phyloP scores from a whole-genome alignment of 495 filamentous ascomycete species.

The Penicillium parvum region DNA sequence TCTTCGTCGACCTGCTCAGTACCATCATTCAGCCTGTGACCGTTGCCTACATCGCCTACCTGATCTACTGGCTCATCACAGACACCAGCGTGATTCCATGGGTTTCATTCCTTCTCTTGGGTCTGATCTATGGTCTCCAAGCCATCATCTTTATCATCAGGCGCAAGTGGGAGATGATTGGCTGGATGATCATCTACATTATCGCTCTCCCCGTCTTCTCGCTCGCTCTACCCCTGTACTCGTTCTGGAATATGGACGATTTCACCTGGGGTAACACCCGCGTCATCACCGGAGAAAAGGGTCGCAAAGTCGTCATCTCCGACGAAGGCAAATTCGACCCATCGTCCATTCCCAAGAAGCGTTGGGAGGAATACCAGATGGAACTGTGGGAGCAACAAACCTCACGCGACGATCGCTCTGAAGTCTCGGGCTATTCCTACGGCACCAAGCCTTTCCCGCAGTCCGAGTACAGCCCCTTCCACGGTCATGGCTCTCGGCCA shows the following conservation, averaged over 20 bases:
- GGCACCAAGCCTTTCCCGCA: slow-evolving; percentile 69
- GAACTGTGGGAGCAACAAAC: slow-evolving; percentile 93
- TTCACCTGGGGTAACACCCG: slow-evolving; percentile 99
- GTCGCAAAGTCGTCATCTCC: slow-evolving; percentile 85
- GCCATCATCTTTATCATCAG: slow-evolving; percentile 94
- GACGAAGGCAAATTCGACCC: slow-evolving; percentile 99
- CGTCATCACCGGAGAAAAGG: slow-evolving; percentile 94
- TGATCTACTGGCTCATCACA: slow-evolving; percentile 67
- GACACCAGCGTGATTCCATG: slow-evolving; percentile 64
- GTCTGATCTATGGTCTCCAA: slow-evolving; percentile 92
- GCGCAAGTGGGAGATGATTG: slow-evolving; percentile 98
- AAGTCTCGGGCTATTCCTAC: slow-evolving; percentile 86
- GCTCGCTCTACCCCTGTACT: slow-evolving; percentile 84
- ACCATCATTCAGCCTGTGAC: slow-evolving; percentile 91
- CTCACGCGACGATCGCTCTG: slow-evolving; percentile 79
- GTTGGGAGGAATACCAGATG: slow-evolving; percentile 97
- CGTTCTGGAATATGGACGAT: slow-evolving; percentile 99
- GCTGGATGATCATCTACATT: slow-evolving; percentile 98
- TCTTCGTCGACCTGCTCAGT: slow-evolving; percentile 88
- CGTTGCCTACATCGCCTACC: slow-evolving; percentile 85
- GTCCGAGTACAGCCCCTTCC: slow-evolving; percentile 33
- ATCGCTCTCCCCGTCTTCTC: slow-evolving; percentile 89
- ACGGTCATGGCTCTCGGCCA: slow-evolving; percentile 58
- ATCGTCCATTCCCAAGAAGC: slow-evolving; percentile 86
- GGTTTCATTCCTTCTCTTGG: slow-evolving; percentile 84